Conservation (phyloP, 2,329 filamentous ascomycete species). For the Beauveria sp. region DNA sequence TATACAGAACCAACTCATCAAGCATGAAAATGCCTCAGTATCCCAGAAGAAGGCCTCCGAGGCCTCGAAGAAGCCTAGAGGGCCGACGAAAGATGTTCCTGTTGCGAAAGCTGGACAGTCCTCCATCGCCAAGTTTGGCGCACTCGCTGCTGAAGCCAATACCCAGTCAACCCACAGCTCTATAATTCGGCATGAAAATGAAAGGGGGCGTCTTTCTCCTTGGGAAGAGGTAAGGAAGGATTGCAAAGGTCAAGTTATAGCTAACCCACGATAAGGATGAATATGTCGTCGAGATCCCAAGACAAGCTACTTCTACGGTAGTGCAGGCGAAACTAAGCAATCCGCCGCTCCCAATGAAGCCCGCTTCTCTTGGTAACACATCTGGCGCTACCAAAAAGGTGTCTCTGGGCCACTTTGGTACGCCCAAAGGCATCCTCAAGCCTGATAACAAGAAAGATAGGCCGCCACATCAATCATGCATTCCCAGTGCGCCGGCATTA, state of each 20-base stretch:
- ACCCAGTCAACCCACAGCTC: neutral
- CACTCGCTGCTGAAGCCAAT: neutral
- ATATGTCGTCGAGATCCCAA: neutral
- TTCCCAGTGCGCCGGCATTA: neutral
- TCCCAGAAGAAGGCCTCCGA: neutral
- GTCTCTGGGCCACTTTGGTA: neutral
- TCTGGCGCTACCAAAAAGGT: neutral
- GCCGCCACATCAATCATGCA: neutral
- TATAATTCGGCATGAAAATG: neutral
- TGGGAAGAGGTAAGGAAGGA: constrained; percentile 18
- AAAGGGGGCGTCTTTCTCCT: constrained; percentile 19
- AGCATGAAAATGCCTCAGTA: neutral
- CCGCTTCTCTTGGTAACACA: neutral
- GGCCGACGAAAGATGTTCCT: neutral
- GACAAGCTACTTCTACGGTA: neutral
- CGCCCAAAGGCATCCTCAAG: neutral
- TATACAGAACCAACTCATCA: neutral
- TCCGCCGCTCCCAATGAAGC: neutral
- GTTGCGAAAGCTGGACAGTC: neutral
- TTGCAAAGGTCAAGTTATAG: neutral
- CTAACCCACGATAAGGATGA: neutral
- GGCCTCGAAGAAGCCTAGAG: neutral
- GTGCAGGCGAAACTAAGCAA: neutral
- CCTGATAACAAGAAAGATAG: neutral
- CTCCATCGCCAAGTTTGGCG: neutral